Evolutionary conservation across 371 early-diverging fungal species (phyloP).

Genomic region (Blastocladiella emersonii): DNA sequence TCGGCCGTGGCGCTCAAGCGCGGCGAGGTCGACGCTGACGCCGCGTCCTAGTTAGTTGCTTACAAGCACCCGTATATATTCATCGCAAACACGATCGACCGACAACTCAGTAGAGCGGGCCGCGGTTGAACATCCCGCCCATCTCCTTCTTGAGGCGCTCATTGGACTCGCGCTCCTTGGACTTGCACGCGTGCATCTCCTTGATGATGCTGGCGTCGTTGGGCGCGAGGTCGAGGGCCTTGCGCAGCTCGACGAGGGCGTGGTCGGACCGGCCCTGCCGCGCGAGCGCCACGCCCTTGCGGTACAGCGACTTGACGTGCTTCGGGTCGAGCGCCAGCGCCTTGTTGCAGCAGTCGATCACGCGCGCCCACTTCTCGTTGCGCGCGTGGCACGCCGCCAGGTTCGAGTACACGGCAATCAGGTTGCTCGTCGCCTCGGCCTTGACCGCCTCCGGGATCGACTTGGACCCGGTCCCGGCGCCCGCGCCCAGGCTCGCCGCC

Average conservation of each 20-base stretch:
- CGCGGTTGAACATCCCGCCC: neutral
- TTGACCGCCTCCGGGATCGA: neutral
- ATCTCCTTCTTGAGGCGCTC: neutral
- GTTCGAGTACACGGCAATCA: neutral
- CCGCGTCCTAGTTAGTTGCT: no score
- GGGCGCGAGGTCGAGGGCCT: neutral
- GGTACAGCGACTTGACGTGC: neutral
- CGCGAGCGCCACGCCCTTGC: neutral
- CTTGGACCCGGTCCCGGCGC: neutral
- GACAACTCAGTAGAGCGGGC: neutral
- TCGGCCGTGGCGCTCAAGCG: slow-evolving; percentile 68
- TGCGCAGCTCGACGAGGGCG: neutral
- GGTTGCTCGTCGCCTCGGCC: neutral
- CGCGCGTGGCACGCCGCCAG: neutral
- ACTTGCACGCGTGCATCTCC: neutral
- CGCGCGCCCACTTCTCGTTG: neutral
- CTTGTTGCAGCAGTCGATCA: neutral
- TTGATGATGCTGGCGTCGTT: neutral
- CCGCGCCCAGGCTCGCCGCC: no score
- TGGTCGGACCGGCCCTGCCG: neutral
- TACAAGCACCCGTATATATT: no score
- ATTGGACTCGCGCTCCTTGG: neutral
- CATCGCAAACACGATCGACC: no score
- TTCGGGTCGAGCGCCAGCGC: neutral
- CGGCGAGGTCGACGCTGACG: slow-evolving; percentile 20